phyloP scores from a whole-genome alignment of 2,329 filamentous ascomycete genomes.

The Phialophora tarda region DNA sequence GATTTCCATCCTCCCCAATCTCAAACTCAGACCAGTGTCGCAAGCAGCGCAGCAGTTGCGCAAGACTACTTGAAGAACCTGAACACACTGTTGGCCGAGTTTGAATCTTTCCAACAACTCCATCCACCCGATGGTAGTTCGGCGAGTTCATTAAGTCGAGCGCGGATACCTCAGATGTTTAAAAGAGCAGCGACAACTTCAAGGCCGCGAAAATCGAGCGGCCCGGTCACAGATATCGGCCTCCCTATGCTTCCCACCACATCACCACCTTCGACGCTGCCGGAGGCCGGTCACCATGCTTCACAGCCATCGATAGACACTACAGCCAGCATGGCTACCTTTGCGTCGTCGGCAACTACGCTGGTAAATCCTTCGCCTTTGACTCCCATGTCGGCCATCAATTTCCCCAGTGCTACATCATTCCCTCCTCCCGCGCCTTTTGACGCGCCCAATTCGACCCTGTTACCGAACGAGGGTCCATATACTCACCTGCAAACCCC shows the following conservation, averaged over 20 bases:
- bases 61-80: conserved; percentile 86
- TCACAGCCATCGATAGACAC: conserved; percentile 46
- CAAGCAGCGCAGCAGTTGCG: conserved; percentile 70
- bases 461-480: conserved; percentile 38
- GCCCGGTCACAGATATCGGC: conserved; percentile 64
- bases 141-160: conserved; percentile 73
- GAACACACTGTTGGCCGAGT: conserved; percentile 84
- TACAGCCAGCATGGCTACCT: conserved; percentile 52
- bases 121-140: conserved; percentile 77
- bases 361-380: conserved; percentile 34
- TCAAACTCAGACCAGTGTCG: conserved; percentile 27
- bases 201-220: conserved; percentile 48
- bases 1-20: conserved; percentile 62
- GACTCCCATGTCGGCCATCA: conserved; percentile 47
- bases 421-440: conserved; percentile 62
- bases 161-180: conserved; percentile 83
- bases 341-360: conserved; percentile 46
- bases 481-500: conserved; percentile 91
- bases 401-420: conserved; percentile 49
- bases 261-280: conserved; percentile 33
- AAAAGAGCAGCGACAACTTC: conserved; percentile 67
- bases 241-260: conserved; percentile 51
- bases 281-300: conserved; percentile 33
- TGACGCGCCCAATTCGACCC: conserved; percentile 38
- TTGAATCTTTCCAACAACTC: conserved; percentile 88